phyloP scores from a whole-genome alignment of 2,329 filamentous ascomycete genomes.

The Aureobasidium melanogenum region DNA sequence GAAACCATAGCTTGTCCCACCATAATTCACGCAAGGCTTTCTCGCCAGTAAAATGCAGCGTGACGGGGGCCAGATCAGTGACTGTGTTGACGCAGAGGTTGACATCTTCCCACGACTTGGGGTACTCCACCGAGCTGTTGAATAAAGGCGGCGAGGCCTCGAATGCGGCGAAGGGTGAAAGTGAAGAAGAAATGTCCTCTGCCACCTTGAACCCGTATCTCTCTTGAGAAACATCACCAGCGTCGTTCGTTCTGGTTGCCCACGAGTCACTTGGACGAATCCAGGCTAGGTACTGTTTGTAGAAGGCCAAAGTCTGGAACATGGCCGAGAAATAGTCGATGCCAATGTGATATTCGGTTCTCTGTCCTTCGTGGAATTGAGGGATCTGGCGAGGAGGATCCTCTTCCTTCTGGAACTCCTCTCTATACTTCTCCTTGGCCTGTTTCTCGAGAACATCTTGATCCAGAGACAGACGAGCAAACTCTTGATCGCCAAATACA shows the following conservation, averaged over 20 bases:
- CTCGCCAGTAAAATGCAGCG: slow-evolving; percentile 23
- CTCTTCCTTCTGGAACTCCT: slow-evolving; percentile 21
- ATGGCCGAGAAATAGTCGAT: slow-evolving; percentile 39
- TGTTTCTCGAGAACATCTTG: slow-evolving; percentile 21
- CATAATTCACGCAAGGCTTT: slow-evolving; percentile 22
- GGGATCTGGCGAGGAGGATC: slow-evolving; percentile 25
- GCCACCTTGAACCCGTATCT: slow-evolving; percentile 17
- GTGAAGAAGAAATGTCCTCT: slow-evolving; percentile 18
- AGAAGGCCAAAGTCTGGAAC: slow-evolving; percentile 33
- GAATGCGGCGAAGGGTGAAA: slow-evolving; percentile 18
- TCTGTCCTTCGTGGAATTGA: slow-evolving; percentile 27
- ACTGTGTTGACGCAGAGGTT: slow-evolving; percentile 22
- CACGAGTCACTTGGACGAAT: slow-evolving; percentile 29
- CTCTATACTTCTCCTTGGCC: slow-evolving; percentile 19
- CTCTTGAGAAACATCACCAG: slow-evolving; percentile 9
- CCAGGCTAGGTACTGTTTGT: slow-evolving; percentile 23
- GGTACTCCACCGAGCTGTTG: slow-evolving; percentile 7
- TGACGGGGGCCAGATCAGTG: slow-evolving; percentile 17
- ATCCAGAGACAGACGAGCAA: slow-evolving; percentile 35
- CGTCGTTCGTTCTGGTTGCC: neutral
- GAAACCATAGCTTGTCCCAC: slow-evolving; percentile 26
- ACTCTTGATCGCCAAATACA: slow-evolving; percentile 47
- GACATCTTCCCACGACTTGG: slow-evolving; percentile 17
- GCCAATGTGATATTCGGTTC: slow-evolving; percentile 40
- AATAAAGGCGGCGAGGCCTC: slow-evolving; percentile 12